Base-by-base conservation (phyloP, 2,329 filamentous ascomycete species). In the Fusarium secorum region DNA sequence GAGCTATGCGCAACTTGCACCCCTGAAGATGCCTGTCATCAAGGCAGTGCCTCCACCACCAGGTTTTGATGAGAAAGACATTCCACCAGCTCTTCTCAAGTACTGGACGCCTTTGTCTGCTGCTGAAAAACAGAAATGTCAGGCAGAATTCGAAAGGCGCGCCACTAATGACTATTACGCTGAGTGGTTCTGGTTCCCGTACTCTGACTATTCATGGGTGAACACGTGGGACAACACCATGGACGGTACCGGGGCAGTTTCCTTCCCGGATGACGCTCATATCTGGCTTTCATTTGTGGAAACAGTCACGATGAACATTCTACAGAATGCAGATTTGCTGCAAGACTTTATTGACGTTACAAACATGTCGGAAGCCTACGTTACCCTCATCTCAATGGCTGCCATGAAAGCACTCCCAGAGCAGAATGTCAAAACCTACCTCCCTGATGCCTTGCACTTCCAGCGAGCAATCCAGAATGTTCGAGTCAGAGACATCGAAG, bases 261-360 rank as follows among this genome's bases (percentile, higher is more conserved):
- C 20, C 1, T 38, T 13, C 36, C 7, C 7, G 1, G 36, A 38
- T 2, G 36, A 38, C 20, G 36, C 36, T 38, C 36, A 3, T n/a
- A 38, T 38, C 20, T 38, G 36, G 36, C 36, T 39, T n/a, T 14
- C 11, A 14, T 22, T 41, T n/a, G n/a, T 15, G 38, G n/a, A 41
- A 41, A 41, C n/a, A 7, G 14, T 11, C 0, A 22, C 4, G 9
- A 41, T 15, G n/a, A 41, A 22, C 14, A 41, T 22, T 0, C 3
- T 41, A 11, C 8, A 41, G 38, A 15, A 22, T 22, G 14, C n/a
- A 41, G 13, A 7, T 22, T 15, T 41, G 11, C n/a, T 41, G 9
- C 38, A 41, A 15, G 38, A 15, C 0, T 22, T 4, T 6, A 41
- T 41, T 0, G 1, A 6, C 0, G 38, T 15, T 6, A 41, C 38